Percentiles rank a stretch among this genome's conserved stretches.
phyloP scores from a whole-genome alignment of 1,139 yeast genomes.

The Pichia sp. region DNA sequence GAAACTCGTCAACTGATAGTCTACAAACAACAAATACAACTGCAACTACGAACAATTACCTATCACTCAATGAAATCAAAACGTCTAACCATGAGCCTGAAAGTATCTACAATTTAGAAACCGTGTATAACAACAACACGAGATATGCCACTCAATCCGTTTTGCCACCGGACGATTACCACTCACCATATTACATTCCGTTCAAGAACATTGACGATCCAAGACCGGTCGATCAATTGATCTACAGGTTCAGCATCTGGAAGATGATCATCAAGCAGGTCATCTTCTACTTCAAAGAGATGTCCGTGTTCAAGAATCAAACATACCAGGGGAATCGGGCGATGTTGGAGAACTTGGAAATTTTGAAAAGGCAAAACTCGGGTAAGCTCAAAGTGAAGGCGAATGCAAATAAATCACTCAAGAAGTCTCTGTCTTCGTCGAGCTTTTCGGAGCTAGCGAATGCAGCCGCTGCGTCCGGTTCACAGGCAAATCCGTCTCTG shows the following conservation, averaged over 20 bases:
- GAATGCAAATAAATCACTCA: conserved; percentile 22
- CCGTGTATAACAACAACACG: conserved; percentile 17
- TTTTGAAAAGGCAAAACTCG: conserved; percentile 42
- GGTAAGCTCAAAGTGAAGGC: conserved; percentile 32
- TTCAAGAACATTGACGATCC: conserved; percentile 30
- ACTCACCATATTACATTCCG: conserved; percentile 34
- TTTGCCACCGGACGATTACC: conserved; percentile 30
- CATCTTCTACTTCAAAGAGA: conserved; percentile 59
- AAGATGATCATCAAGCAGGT: conserved; percentile 64
- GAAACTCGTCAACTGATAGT: conserved; percentile 2
- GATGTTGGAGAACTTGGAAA: conserved; percentile 57
- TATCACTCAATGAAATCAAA: background rate
- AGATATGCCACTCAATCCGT: conserved; percentile 23
- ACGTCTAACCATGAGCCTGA: conserved; percentile 5
- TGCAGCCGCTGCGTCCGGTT: too few relatives aligned
- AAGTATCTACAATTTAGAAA: conserved; percentile 16
- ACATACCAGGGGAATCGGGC: conserved; percentile 65
- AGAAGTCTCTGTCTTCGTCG: conserved; percentile 24
- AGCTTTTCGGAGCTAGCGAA: conserved; percentile 15
- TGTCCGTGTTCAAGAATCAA: conserved; percentile 65
- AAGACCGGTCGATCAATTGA: conserved; percentile 48
- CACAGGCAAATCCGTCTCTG: too few relatives aligned
- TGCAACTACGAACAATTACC: background rate
- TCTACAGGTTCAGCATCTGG: conserved; percentile 67
- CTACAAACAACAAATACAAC: conserved; percentile 1